phyloP scores from a whole-genome alignment of 192 early-diverging fungal genomes.

The Glomus cerebriforme region DNA sequence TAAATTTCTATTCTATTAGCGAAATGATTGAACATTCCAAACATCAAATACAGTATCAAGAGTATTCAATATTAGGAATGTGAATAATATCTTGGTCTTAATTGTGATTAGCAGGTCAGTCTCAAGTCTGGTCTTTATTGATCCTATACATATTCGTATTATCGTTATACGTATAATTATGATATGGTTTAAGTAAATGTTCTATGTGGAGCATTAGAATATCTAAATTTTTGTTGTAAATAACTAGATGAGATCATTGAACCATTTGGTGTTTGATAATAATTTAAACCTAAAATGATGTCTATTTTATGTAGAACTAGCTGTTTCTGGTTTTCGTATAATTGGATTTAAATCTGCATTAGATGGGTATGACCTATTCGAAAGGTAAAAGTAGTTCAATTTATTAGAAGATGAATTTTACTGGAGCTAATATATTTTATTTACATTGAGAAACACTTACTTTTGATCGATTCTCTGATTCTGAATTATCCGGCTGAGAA shows the following conservation, averaged over 20 bases:
- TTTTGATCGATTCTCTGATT: background rate
- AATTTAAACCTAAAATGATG: too few relatives aligned
- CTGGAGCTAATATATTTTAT: background rate
- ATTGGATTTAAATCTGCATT: background rate
- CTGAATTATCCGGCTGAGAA: background rate
- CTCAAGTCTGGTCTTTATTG: too few relatives aligned
- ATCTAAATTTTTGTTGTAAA: too few relatives aligned
- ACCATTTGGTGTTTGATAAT: too few relatives aligned
- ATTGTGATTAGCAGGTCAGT: background rate
- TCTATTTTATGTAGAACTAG: background rate
- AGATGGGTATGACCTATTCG: background rate
- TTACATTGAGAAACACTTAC: background rate
- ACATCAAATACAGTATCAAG: slow-evolving; percentile 15
- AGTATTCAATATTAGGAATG: background rate
- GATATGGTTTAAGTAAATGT: too few relatives aligned
- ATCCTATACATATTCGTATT: too few relatives aligned
- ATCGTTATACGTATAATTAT: too few relatives aligned
- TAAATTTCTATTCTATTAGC: background rate
- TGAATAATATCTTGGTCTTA: slow-evolving; percentile 12
- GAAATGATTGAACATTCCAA: slow-evolving; percentile 14
- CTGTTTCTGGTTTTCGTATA: background rate
- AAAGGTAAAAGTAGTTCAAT: background rate
- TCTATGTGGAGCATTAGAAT: too few relatives aligned
- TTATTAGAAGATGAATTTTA: background rate
- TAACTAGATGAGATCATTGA: too few relatives aligned